Base-by-base conservation (phyloP, 345 rosid species). In the Arabidopsis suecica region DNA sequence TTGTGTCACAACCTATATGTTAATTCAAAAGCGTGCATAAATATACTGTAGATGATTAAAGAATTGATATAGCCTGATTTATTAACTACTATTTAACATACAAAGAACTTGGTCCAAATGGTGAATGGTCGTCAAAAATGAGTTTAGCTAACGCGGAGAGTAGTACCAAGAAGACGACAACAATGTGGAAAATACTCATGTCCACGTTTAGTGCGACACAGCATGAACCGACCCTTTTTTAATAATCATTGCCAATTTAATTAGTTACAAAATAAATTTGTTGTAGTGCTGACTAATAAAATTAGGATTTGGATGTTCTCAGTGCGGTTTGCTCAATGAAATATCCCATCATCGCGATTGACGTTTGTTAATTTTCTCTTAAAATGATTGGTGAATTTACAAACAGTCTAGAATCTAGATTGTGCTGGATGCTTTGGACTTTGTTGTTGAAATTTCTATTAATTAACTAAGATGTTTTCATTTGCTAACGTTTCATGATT, bases 191-290 rank as follows among this genome's bases (percentile, higher is more conserved):
- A 74, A 68, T 69, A 69, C 55, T 81, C 40, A 72, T 61, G 85
- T 84, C 85, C 78, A 81, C 65, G 54, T 68, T 80, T 48, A 85
- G 86, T 85, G 91, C 69, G 68, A 83, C 75, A 61, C 60, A 56
- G 69, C 69, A 66, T 32, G 58, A 62, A 75, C 73, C 73, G 61
- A 75, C 61, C 16, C 3, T 58, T 57, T 54, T 36, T 8, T 6
- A 49, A 47, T 74, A 67, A 49, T 59, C 53, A 59, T 58, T 58
- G 44, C 60, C 34, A 38, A 18, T 48, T 28, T 67, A 6, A 67
- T 56, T 66, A 25, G 8, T 33, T 55, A 32, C 28, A 64, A 64
- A 53, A 54, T 7, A 62, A 13, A 30, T 1, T 34, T 10, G 20
- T 41, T 72, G 53, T 63, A 62, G 41, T 36, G 77, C 63, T 49